Evolutionary conservation across 2,329 filamentous ascomycete species (phyloP), one percentile per base, ranked within the genome.

Genomic region (Rutstroemia sydowiana): DNA sequence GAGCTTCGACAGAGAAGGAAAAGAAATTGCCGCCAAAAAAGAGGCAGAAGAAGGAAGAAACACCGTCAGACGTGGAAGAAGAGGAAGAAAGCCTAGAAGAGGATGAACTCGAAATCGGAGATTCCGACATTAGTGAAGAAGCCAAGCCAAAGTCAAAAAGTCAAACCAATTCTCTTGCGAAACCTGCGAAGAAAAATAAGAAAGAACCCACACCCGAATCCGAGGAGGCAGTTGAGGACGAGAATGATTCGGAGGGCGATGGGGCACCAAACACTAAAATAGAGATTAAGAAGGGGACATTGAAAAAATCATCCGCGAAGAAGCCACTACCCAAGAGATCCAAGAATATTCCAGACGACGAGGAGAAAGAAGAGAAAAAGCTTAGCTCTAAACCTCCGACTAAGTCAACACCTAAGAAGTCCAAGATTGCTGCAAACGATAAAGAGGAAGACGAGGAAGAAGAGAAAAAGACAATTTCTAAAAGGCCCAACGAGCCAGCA

Each of bases 1-100:
- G 70, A 26, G 59, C 65, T 31, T 61, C 70, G 6, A 70, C 72
- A 54, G 70, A 71, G 21, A 68, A 66, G 42, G 75, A 72, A 60
- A 62, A 26, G 8, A 26, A 26, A 8, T 26, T 66, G 3, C 58
- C 63, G 20, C 55, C 59, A 8, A 53, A 54, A 31, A 66, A 67
- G 55, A 55, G 62, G 16, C 63, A 64, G 47, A 67, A 65, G 58
- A 66, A 63, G 49, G 55, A 56, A 40, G 46, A 52, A 10, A 61
- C 58, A 2, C 56, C 58, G n/a, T 40, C 55, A n/a, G 62, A 68
- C 28, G 57, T 58, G 10, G 60, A 65, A 7, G 54, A 64, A 8
- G 60, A 51, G 5, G 46, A 56, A 13, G 51, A 55, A n/a, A n/a
- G n/a, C n/a, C n/a, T n/a, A n/a, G 44, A 26, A 16, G 30, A 8